phyloP scores from a whole-genome alignment of 495 filamentous ascomycete species.

The Tuber umbilicatum region DNA sequence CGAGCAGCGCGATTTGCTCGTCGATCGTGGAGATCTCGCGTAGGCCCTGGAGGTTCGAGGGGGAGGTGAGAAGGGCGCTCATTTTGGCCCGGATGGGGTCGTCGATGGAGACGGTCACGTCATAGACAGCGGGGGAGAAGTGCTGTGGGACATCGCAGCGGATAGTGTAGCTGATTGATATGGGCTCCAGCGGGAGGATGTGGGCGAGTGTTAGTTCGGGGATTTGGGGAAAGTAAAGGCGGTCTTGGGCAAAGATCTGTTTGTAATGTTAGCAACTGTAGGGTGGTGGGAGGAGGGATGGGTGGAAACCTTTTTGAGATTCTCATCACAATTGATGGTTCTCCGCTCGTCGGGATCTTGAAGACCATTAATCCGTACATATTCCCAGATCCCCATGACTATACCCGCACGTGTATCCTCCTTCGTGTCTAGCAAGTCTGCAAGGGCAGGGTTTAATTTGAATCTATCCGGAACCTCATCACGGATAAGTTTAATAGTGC shows the following conservation, averaged over 20 bases:
- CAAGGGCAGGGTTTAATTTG: conserved; percentile 66
- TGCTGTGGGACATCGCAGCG: conserved; percentile 85
- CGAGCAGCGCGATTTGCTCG: conserved; percentile 70
- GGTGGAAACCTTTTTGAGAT: conserved; percentile 61
- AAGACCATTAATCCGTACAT: conserved; percentile 75
- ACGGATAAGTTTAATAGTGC: conserved; percentile 76
- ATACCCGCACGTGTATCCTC: conserved; percentile 81
- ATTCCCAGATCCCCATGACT: conserved; percentile 90
- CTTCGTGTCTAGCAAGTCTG: conserved; percentile 76
- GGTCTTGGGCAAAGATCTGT: conserved; percentile 71
- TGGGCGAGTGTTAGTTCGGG: conserved; percentile 68
- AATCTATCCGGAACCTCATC: conserved; percentile 84
- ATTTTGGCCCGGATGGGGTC: conserved; percentile 70
- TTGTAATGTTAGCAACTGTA: conserved; percentile 26
- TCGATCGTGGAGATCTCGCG: conserved; percentile 66
- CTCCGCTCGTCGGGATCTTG: conserved; percentile 92
- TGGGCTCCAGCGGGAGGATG: conserved; percentile 69
- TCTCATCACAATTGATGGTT: conserved; percentile 79
- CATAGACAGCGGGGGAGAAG: conserved; percentile 69
- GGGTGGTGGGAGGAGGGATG: not conserved
- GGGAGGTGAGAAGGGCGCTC: conserved; percentile 53
- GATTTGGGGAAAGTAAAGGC: conserved; percentile 82
- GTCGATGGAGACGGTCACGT: conserved; percentile 76
- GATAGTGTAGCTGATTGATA: conserved; percentile 85
- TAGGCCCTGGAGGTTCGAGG: conserved; percentile 56